These are phyloP conservation scores for Cytospora piceae DNA, from an alignment of 2,329 filamentous ascomycete species.

Conservation along the genomic window DNA sequence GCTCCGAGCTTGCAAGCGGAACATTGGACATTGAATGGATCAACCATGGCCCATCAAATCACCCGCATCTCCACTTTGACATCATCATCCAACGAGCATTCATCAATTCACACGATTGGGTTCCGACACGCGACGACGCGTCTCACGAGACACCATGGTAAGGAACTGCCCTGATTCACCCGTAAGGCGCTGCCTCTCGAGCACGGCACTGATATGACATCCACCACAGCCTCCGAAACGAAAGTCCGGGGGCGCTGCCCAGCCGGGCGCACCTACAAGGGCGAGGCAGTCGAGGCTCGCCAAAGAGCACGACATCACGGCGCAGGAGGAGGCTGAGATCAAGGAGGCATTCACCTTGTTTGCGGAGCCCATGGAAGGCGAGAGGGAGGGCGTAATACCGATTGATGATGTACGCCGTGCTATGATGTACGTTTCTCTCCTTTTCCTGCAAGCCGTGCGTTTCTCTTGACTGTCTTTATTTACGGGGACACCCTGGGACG, in stretches of 20 bases:
- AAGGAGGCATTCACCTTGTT: slow-evolving; percentile 89
- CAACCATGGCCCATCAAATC: too few relatives aligned
- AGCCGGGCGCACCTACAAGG: slow-evolving; percentile 38
- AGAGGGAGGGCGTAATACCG: slow-evolving; percentile 73
- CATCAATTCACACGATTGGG: slow-evolving; percentile 1
- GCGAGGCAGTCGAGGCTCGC: slow-evolving; percentile 82
- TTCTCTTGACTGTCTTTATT: too few relatives aligned
- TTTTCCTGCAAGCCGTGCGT: background rate
- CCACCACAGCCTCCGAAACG: slow-evolving; percentile 56
- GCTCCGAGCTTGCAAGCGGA: background rate
- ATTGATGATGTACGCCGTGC: slow-evolving; percentile 71
- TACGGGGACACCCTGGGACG: background rate
- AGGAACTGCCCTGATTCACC: background rate
- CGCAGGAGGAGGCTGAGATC: slow-evolving; percentile 86
- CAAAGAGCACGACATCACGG: slow-evolving; percentile 85
- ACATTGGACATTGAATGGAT: too few relatives aligned
- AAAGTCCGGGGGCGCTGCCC: slow-evolving; percentile 43
- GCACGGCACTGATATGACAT: background rate
- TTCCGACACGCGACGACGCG: slow-evolving; percentile 22
- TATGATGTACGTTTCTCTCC: slow-evolving; percentile 63
- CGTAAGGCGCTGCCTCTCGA: too few relatives aligned
- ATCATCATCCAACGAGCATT: slow-evolving; percentile 24
- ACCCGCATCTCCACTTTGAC: slow-evolving; percentile 23
- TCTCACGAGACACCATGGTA: slow-evolving; percentile 24
- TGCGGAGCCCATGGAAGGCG: slow-evolving; percentile 68